These are phyloP conservation scores for Yarrowia deformans DNA, from an alignment of 805 yeast species.

Conservation along the genomic window DNA sequence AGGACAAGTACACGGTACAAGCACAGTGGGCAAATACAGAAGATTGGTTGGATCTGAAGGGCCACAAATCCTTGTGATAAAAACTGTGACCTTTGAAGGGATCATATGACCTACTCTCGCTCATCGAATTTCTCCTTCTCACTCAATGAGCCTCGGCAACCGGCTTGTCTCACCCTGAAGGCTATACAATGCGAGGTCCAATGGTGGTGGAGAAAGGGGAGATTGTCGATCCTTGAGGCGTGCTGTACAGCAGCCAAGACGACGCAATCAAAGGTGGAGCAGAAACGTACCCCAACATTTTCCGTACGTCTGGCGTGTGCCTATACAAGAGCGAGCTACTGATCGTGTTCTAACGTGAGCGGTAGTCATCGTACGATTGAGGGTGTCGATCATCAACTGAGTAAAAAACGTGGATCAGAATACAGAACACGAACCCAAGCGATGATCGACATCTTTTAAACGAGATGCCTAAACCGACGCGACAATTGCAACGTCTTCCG, in stretches of 20 bases:
- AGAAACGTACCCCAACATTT: background rate
- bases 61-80: too few species aligned
- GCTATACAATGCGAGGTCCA: slow-evolving; percentile 4
- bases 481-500: background rate
- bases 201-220: slow-evolving; percentile 7
- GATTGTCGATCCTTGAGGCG: slow-evolving; percentile 17
- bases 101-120: too few species aligned
- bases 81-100: too few species aligned
- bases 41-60: too few species aligned
- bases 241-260: background rate
- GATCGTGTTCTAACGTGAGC: too few species aligned
- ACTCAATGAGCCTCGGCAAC: background rate
- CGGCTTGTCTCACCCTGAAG: slow-evolving; percentile 13
- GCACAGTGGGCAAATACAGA: too few species aligned
- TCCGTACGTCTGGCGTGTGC: background rate
- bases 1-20: too few species aligned
- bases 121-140: too few species aligned
- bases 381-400: too few species aligned
- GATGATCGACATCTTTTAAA: background rate
- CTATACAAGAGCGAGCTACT: too few species aligned
- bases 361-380: background rate
- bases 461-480: slow-evolving; percentile 3
- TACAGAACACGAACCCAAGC: background rate
- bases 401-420: background rate
- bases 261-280: background rate